A percentile compares a stretch with the other conserved stretches of the same genome.
Conservation (phyloP, 176 grass and related monocot genomes). For the Dendrocalamus sinicus region DNA sequence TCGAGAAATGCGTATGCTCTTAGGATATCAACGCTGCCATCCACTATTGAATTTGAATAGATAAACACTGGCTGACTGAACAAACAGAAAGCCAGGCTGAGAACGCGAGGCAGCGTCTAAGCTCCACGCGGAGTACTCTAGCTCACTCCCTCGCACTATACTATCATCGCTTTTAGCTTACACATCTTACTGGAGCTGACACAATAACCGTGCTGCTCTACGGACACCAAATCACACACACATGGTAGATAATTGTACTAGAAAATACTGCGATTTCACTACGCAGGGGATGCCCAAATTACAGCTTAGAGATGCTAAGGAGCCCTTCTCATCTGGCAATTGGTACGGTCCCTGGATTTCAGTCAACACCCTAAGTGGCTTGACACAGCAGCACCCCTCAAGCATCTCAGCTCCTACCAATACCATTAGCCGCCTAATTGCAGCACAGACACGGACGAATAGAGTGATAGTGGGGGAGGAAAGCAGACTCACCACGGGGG, state of each 20-base stretch:
- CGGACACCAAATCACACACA: not conserved
- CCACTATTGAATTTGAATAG: not conserved
- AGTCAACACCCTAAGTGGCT: slow-evolving; percentile 32
- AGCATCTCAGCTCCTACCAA: not conserved
- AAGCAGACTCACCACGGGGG: slow-evolving; percentile 46
- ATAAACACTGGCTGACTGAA: not conserved
- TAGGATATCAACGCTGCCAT: not conserved
- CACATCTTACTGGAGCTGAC: not conserved
- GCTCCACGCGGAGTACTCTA: not conserved
- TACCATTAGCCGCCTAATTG: not conserved
- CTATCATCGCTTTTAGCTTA: not conserved
- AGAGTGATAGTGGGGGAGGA: too few relatives aligned
- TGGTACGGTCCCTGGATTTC: not conserved
- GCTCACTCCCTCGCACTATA: not conserved
- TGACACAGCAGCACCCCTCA: not conserved
- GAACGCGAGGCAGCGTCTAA: not conserved
- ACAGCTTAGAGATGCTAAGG: not conserved
- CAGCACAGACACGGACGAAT: not conserved
- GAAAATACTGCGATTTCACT: not conserved
- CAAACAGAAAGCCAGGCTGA: not conserved
- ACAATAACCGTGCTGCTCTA: not conserved
- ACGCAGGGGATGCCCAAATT: not conserved
- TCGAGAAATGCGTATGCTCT: not conserved
- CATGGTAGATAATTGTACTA: not conserved
- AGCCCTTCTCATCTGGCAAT: not conserved